Evolutionary conservation across 2,329 filamentous ascomycete species (phyloP), one percentile per base, ranked within the genome.

Genomic region (Botrytis aclada): DNA sequence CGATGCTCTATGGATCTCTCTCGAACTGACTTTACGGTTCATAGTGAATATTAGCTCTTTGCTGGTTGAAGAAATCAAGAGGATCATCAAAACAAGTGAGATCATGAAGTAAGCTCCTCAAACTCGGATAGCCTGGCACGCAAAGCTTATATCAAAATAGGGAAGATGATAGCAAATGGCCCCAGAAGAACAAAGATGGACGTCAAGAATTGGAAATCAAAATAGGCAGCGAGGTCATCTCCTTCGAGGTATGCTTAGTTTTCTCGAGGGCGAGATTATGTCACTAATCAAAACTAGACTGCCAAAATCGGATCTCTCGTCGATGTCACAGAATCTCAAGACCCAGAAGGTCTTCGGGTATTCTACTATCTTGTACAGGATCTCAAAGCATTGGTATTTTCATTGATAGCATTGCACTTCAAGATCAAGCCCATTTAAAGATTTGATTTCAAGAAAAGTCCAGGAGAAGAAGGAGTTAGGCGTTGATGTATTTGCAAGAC

Each of bases 321-420:
- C 77, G 96, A 99, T 81, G 96, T 99, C 74, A 97, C 94, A 69
- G 96, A 98, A 81, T 98, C 95, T 4, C 92, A 93, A 69, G 96
- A 99, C 81, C 96, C 96, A 2, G 96, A 99, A 83, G 96, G 96
- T 43, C 88, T 99, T 20, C 90, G 96, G 67, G 96, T 99, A 4
- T 99, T 99, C 83, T 99, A 99, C 86, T 99, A 99, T 81, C 90
- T 99, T 12, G 95, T 98, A 8, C 96, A 99, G 81, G 96, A 99
- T 81, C 85, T 99, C 39, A 99, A 98, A 84, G 96, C 96, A 0
- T 86, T 99, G 54, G 94, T 99, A 4, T 99, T 99, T 83, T 98
- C 95, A 71, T 84, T 99, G 77, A 99, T 98, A 79, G 93, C 94
- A 3, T 87, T 99, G 76, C 96, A 99, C 84, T 99, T 99, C 87